These are phyloP conservation scores for Wickerhamomyces rabaulensis DNA, from an alignment of 805 yeast genomes.

Conservation along the genomic window DNA sequence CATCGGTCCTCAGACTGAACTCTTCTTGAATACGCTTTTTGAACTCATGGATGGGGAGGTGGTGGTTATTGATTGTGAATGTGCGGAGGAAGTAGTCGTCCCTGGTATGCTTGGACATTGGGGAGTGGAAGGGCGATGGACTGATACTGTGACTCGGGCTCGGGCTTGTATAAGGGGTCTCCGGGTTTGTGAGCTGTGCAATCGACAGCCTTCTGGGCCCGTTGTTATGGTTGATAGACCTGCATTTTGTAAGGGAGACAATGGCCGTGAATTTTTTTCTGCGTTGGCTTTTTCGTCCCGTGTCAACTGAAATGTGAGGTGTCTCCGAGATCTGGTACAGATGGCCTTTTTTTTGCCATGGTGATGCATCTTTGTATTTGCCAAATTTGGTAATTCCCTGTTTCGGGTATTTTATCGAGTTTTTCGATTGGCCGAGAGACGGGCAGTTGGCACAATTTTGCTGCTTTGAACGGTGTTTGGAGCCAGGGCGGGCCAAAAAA, in stretches of 20 bases:
- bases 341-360: not conserved
- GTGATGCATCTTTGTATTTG: constrained; percentile 6
- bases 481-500: too few relatives aligned
- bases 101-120: not conserved
- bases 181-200: not conserved
- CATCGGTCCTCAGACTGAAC: not conserved
- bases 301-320: too few relatives aligned
- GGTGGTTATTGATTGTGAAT: not conserved
- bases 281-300: too few relatives aligned
- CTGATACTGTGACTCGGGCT: not conserved
- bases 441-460: too few relatives aligned
- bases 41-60: not conserved
- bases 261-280: too few relatives aligned
- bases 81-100: not conserved
- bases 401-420: not conserved
- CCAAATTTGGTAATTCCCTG: not conserved
- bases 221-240: not conserved
- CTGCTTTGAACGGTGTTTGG: too few relatives aligned
- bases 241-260: not conserved
- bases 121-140: not conserved
- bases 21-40: not conserved
- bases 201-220: not conserved
- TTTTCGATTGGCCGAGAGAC: not conserved
- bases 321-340: too few relatives aligned
- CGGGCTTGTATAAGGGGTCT: not conserved